Evolutionary conservation across 2,329 filamentous ascomycete genomes (phyloP), one percentile per base, ranked within the genome.

Genomic region (Penicillium oxalicum): DNA sequence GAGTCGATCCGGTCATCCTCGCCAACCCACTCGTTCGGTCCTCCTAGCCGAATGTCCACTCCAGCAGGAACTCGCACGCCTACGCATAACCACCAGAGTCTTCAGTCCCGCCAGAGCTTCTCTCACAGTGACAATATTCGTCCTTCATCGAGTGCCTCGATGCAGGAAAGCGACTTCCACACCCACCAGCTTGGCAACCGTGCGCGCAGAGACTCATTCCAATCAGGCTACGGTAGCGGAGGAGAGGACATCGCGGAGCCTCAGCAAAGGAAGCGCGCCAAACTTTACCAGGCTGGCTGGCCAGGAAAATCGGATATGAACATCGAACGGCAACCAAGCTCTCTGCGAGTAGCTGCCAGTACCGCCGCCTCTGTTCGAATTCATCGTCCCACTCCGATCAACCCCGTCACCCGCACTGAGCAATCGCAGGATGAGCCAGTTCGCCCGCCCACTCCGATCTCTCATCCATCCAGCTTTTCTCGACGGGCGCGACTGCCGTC

Each of bases 321-420:
- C 49, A 75, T 96, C 60, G 87, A 85, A 44, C 78, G 81, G 35
- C 83, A 83, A 28, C 80, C 83, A 8, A 89, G 93, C 42, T 94
- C 88, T 3, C 75, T 97, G 26, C 81, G 91, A 42, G 89, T 95
- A n/a, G 85, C 88, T 51, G 91, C 91, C 40, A 95, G 89, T 65
- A 95, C 88, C 12, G 86, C 91, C 39, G 88, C 89, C 37, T 95
- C 91, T 4, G 77, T 97, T 50, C 86, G 91, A 38, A 85, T 84
- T 41, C 87, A 95, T 66, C 81, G 90, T 39, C 91, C 91, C 4
- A 78, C 88, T 4, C 70, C 73, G 5, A 56, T 74, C 26, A 73
- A 73, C 47, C 70, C 72, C 35, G 55, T 63, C 7, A 57, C 65
- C 18, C 53, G 61, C 28, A 56, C 58, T 13, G 59, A 67, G 46